phyloP scores from a whole-genome alignment of 2,329 filamentous ascomycete genomes.

The Colletotrichum sidae region DNA sequence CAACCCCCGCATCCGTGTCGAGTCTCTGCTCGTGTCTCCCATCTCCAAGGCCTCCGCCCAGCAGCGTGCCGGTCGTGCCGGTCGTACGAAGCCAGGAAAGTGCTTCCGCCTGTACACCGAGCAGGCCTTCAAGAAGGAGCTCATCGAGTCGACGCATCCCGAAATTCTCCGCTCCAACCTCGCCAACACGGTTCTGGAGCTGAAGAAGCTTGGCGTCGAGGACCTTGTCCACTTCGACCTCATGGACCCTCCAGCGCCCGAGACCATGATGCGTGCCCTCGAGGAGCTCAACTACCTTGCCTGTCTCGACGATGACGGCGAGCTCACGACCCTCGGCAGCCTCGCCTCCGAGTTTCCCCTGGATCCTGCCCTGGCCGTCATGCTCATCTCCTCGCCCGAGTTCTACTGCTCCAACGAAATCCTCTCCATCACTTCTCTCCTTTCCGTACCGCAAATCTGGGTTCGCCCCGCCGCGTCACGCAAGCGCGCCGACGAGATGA shows the following conservation, averaged over 20 bases:
- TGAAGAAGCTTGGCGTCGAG: slow-evolving; percentile 96
- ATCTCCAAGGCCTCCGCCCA: slow-evolving; percentile 98
- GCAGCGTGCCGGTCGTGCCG: slow-evolving; percentile 97
- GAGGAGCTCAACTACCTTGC: slow-evolving; percentile 98
- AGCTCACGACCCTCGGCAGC: slow-evolving; percentile 86
- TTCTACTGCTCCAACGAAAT: slow-evolving; percentile 99
- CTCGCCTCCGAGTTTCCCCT: slow-evolving; percentile 95
- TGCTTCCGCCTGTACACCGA: slow-evolving; percentile 98
- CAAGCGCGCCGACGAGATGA: slow-evolving; percentile 97
- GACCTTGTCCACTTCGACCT: slow-evolving; percentile 98
- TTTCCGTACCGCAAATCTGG: slow-evolving; percentile 95
- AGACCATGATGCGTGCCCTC: slow-evolving; percentile 97
- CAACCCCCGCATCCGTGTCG: slow-evolving; percentile 95
- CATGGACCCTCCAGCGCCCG: slow-evolving; percentile 97
- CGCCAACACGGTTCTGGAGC: slow-evolving; percentile 91
- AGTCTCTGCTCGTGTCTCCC: slow-evolving; percentile 95
- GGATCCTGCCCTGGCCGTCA: slow-evolving; percentile 93
- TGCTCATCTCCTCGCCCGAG: slow-evolving; percentile 97
- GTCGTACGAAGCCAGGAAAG: slow-evolving; percentile 97
- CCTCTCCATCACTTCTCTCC: slow-evolving; percentile 89
- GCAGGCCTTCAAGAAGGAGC: slow-evolving; percentile 94
- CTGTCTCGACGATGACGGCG: slow-evolving; percentile 95
- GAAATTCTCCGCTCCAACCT: slow-evolving; percentile 96
- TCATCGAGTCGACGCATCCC: slow-evolving; percentile 97
- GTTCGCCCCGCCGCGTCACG: slow-evolving; percentile 86